These are phyloP conservation scores for Pichia thaimueangensis DNA, from an alignment of 805 yeast species.

Conservation along the genomic window DNA sequence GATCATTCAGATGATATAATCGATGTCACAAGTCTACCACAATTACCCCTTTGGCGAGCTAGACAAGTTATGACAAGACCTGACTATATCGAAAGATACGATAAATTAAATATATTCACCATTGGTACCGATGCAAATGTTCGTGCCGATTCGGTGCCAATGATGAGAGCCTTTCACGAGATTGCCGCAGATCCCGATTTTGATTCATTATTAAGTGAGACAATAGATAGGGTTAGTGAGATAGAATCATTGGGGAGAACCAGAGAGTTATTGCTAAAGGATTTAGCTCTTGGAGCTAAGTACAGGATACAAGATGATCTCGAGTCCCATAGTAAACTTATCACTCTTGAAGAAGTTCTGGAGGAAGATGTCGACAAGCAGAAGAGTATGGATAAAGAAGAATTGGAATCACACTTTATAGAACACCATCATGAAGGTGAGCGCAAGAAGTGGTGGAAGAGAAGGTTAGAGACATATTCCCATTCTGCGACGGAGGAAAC, in stretches of 20 bases:
- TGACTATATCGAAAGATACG: slow-evolving; percentile 70
- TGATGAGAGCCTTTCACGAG: slow-evolving; percentile 86
- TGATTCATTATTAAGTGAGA: slow-evolving; percentile 56
- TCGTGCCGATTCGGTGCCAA: slow-evolving; percentile 75
- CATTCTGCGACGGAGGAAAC: not conserved
- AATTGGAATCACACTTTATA: slow-evolving; percentile 18
- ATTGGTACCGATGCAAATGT: slow-evolving; percentile 69
- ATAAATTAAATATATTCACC: slow-evolving; percentile 71
- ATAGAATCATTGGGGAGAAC: slow-evolving; percentile 77
- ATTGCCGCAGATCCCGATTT: slow-evolving; percentile 68
- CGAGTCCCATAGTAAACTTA: slow-evolving; percentile 6
- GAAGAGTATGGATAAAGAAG: slow-evolving; percentile 13
- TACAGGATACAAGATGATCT: slow-evolving; percentile 27
- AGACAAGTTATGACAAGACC: slow-evolving; percentile 81
- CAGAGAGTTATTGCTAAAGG: slow-evolving; percentile 67
- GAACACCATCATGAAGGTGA: slow-evolving; percentile 32
- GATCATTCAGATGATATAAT: slow-evolving; percentile 16
- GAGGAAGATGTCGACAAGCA: not conserved
- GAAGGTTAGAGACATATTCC: slow-evolving; percentile 33
- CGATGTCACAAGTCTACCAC: slow-evolving; percentile 42
- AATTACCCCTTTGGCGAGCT: slow-evolving; percentile 76
- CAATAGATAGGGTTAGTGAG: slow-evolving; percentile 61
- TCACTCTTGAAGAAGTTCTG: not conserved
- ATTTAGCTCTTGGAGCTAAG: slow-evolving; percentile 47
- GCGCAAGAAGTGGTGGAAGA: slow-evolving; percentile 42